Evolutionary conservation across 2,329 filamentous ascomycete species (phyloP).

Genomic region (Cyanodermella asteris): DNA sequence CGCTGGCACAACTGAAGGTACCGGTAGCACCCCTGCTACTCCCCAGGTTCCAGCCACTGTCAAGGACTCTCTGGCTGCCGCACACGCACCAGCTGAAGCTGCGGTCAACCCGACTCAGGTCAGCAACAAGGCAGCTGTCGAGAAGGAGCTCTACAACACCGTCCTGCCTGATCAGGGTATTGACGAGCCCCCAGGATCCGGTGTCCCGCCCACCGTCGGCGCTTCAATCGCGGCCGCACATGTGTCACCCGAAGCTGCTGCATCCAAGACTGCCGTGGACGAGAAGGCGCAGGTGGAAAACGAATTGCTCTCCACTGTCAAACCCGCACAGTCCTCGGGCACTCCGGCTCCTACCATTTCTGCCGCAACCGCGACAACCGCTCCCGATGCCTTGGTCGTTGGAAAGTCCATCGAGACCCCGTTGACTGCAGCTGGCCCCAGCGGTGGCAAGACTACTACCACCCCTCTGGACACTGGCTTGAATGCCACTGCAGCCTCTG

Average conservation of each 20-base stretch:
- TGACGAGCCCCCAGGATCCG: slow-evolving; percentile 9
- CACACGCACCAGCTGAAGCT: slow-evolving; percentile 21
- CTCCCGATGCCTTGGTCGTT: slow-evolving; percentile 12
- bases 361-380: slow-evolving; percentile 17
- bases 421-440: slow-evolving; percentile 1
- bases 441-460: slow-evolving; percentile 3
- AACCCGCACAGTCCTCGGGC: slow-evolving; percentile 13
- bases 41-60: slow-evolving; percentile 27
- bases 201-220: slow-evolving; percentile 22
- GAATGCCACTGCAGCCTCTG: slow-evolving; percentile 7
- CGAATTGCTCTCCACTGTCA: slow-evolving; percentile 47
- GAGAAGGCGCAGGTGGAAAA: slow-evolving; percentile 57
- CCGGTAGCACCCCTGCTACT: background rate
- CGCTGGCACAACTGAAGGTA: background rate
- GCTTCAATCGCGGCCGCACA: slow-evolving; percentile 28
- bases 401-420: slow-evolving; percentile 1
- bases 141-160: slow-evolving; percentile 7
- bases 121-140: slow-evolving; percentile 6
- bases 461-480: slow-evolving; percentile 6
- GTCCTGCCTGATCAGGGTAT: slow-evolving; percentile 2
- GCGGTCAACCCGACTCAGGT: slow-evolving; percentile 8
- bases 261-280: slow-evolving; percentile 42
- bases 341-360: slow-evolving; percentile 16
- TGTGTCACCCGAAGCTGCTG: slow-evolving; percentile 46
- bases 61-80: slow-evolving; percentile 33